These are phyloP conservation scores for Hygrocybe coccinea DNA, from an alignment of 768 basidiomycete species.

Conservation along the genomic window DNA sequence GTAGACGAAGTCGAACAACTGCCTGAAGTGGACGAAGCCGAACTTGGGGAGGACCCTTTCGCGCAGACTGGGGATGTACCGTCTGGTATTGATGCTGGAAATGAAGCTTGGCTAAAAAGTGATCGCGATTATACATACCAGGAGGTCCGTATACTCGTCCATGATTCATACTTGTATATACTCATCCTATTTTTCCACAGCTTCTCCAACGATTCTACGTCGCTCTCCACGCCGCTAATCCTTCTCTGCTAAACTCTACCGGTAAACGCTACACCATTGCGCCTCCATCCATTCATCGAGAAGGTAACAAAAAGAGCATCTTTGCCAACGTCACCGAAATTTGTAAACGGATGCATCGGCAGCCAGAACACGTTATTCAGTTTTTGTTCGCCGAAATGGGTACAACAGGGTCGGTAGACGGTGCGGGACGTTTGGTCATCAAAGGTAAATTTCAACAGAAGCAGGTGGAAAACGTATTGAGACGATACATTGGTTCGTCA, in stretches of 20 bases:
- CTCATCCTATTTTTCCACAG: conserved; percentile 35
- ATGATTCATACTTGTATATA: not conserved
- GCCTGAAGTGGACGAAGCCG: conserved; percentile 70
- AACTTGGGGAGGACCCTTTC: conserved; percentile 88
- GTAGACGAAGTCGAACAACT: conserved; percentile 60
- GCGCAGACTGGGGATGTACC: conserved; percentile 52
- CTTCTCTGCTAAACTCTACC: conserved; percentile 75
- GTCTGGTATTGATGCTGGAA: conserved; percentile 64
- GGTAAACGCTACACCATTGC: conserved; percentile 97
- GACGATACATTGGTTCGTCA: conserved; percentile 90
- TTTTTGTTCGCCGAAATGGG: conserved; percentile 98
- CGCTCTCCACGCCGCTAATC: conserved; percentile 90
- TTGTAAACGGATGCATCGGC: conserved; percentile 96
- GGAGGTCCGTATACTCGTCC: conserved; percentile 51
- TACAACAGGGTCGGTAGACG: conserved; percentile 94
- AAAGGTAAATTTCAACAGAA: conserved; percentile 98
- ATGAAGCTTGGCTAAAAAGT: conserved; percentile 84
- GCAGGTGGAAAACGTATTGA: conserved; percentile 93
- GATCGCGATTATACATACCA: conserved; percentile 96
- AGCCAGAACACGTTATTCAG: conserved; percentile 96
- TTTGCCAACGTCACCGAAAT: conserved; percentile 97
- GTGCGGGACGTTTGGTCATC: conserved; percentile 87
- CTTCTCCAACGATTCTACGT: conserved; percentile 90
- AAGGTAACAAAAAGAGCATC: conserved; percentile 96
- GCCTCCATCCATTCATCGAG: conserved; percentile 88